Percentiles rank a stretch among this genome's conserved stretches.
These are phyloP conservation scores for Vitis cinerea DNA, from an alignment of 164 flowering plant species.

Conservation along the genomic window DNA sequence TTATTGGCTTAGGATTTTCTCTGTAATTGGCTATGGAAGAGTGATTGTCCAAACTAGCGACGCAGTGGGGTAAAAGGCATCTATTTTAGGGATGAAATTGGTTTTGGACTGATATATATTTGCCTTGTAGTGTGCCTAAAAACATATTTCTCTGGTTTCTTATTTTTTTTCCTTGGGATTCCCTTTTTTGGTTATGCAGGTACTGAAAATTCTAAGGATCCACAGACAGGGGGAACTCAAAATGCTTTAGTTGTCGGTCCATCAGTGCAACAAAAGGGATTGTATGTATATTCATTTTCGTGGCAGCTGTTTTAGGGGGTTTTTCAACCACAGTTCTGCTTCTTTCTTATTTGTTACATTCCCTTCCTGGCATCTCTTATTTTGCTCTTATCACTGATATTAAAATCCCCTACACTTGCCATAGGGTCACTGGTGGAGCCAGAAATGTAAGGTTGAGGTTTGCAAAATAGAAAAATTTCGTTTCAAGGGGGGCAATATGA, in stretches of 20 bases:
- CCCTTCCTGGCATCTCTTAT: background rate
- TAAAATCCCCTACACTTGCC: background rate
- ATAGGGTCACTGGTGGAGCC: too few relatives aligned
- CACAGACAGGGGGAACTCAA: constrained; percentile 43
- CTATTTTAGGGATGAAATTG: too few relatives aligned
- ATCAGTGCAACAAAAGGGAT: constrained; percentile 48
- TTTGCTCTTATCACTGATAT: background rate
- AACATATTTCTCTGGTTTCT: too few relatives aligned
- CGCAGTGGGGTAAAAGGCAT: too few relatives aligned
- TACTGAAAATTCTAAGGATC: constrained; percentile 46
- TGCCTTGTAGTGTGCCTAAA: background rate
- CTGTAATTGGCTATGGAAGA: too few relatives aligned
- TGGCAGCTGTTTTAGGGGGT: background rate
- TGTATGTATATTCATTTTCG: constrained; percentile 39
- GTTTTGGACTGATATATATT: too few relatives aligned
- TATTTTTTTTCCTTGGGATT: background rate
- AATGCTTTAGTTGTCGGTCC: constrained; percentile 77
- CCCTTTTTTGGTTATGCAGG: constrained; percentile 36
- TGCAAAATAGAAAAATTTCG: too few relatives aligned
- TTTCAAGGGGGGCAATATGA: too few relatives aligned
- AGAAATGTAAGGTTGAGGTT: background rate
- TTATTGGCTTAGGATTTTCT: too few relatives aligned
- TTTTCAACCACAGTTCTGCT: background rate
- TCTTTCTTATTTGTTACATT: background rate
- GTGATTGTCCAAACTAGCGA: too few relatives aligned